phyloP scores from a whole-genome alignment of 805 yeast species.

The Hanseniaspora lindneri region DNA sequence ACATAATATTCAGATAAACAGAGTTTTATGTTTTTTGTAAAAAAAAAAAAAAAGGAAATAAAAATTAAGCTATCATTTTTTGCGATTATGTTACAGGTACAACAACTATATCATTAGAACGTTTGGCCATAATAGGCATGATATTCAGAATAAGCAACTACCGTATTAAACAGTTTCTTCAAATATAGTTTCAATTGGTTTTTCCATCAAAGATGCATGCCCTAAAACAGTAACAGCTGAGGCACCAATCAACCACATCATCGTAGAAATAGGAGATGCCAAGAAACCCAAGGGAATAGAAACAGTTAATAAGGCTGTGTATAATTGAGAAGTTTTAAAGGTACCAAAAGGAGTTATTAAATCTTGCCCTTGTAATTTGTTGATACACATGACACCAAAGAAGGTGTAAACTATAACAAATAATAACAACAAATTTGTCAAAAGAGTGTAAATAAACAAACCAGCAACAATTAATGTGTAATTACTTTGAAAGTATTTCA shows the following conservation, averaged over 20 bases:
- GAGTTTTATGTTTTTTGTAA: no score
- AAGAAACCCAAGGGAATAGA: constrained; percentile 72
- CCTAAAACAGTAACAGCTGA: constrained; percentile 64
- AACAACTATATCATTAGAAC: not conserved
- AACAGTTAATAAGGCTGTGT: constrained; percentile 66
- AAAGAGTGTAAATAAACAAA: constrained; percentile 69
- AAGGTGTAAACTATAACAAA: constrained; percentile 68
- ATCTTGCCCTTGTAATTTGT: constrained; percentile 69
- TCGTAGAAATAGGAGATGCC: constrained; percentile 79
- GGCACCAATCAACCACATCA: constrained; percentile 87
- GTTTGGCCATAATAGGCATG: not conserved
- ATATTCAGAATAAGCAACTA: not conserved
- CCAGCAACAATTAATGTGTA: constrained; percentile 62
- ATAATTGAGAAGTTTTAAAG: constrained; percentile 65
- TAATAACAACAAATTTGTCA: constrained; percentile 73
- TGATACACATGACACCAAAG: constrained; percentile 69
- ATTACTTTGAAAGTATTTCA: constrained; percentile 79
- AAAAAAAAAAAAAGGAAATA: no score
- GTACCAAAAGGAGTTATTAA: constrained; percentile 62
- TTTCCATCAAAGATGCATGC: constrained; percentile 86
- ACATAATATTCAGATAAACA: no score
- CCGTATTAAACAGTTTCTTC: constrained; percentile 46
- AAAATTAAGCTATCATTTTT: not conserved
- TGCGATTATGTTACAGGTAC: not conserved
- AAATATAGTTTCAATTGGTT: constrained; percentile 89